phyloP scores from a whole-genome alignment of 176 grass and related monocot genomes.

The Juncus inflexus region DNA sequence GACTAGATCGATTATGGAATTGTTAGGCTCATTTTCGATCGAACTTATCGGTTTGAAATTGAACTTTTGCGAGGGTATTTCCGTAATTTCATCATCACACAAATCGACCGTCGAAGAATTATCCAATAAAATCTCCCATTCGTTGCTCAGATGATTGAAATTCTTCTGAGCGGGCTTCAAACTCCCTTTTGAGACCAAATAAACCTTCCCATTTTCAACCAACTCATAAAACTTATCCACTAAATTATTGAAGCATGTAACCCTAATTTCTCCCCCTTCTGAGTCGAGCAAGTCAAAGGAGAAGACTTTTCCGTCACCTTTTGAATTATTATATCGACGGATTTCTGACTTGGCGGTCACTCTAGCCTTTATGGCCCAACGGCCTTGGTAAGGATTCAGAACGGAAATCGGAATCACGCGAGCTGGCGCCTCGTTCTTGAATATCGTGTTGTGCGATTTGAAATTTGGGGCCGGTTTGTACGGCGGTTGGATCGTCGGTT shows the following conservation, averaged over 20 bases:
- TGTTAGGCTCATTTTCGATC: slow-evolving; percentile 72
- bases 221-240: slow-evolving; percentile 81
- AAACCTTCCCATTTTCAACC: slow-evolving; percentile 90
- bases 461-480: slow-evolving; percentile 74
- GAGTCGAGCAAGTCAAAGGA: slow-evolving; percentile 93
- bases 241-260: slow-evolving; percentile 70
- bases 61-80: slow-evolving; percentile 78
- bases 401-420: slow-evolving; percentile 70
- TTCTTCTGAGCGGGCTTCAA: slow-evolving; percentile 76
- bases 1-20: slow-evolving; percentile 69
- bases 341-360: slow-evolving; percentile 87
- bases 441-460: slow-evolving; percentile 70
- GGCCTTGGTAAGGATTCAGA: slow-evolving; percentile 90
- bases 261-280: slow-evolving; percentile 83
- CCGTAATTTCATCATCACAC: slow-evolving; percentile 67
- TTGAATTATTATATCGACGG: slow-evolving; percentile 85
- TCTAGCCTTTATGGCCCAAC: slow-evolving; percentile 90
- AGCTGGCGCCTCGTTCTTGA: slow-evolving; percentile 89
- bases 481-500: slow-evolving; percentile 54
- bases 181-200: slow-evolving; percentile 78
- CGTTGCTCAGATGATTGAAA: slow-evolving; percentile 86
- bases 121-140: slow-evolving; percentile 95
- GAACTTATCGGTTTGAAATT: slow-evolving; percentile 67
- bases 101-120: slow-evolving; percentile 61
- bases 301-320: slow-evolving; percentile 95